These are phyloP conservation scores for Sechiopsis laciniata DNA, from an alignment of 306 rosid genomes.

Conservation along the genomic window DNA sequence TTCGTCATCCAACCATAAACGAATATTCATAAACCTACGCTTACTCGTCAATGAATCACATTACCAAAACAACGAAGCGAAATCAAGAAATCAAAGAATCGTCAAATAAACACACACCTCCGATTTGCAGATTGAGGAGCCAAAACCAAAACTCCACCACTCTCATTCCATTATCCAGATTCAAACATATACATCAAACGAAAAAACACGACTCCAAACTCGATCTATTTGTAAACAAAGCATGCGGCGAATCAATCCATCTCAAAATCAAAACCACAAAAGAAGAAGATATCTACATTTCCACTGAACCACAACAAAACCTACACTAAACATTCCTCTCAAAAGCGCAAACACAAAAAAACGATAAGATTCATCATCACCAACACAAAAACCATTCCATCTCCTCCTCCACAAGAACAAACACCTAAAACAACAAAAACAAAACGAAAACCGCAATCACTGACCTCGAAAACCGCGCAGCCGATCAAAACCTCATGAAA, in stretches of 20 bases:
- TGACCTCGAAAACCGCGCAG: slow-evolving; percentile 4
- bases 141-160: slow-evolving; percentile 3
- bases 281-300: slow-evolving; percentile 9
- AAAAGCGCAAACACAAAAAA: neutral
- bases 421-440: neutral
- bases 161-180: slow-evolving; percentile 4
- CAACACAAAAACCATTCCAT: slow-evolving; percentile 1
- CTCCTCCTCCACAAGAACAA: neutral
- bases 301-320: neutral
- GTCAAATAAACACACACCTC: neutral
- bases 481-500: slow-evolving; percentile 24
- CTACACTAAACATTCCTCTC: neutral
- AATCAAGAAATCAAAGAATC: slow-evolving; percentile 20
- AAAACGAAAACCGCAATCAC: neutral
- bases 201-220: neutral
- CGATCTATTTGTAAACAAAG: slow-evolving; percentile 21
- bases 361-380: neutral
- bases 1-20: slow-evolving; percentile 14
- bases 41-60: slow-evolving; percentile 13
- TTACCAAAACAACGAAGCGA: slow-evolving; percentile 18
- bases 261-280: neutral
- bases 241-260: slow-evolving; percentile 19
- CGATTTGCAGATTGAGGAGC: slow-evolving; percentile 15
- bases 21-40: neutral
- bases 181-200: neutral